phyloP scores from a whole-genome alignment of 306 rosid species.

The Lotus japonicus region DNA sequence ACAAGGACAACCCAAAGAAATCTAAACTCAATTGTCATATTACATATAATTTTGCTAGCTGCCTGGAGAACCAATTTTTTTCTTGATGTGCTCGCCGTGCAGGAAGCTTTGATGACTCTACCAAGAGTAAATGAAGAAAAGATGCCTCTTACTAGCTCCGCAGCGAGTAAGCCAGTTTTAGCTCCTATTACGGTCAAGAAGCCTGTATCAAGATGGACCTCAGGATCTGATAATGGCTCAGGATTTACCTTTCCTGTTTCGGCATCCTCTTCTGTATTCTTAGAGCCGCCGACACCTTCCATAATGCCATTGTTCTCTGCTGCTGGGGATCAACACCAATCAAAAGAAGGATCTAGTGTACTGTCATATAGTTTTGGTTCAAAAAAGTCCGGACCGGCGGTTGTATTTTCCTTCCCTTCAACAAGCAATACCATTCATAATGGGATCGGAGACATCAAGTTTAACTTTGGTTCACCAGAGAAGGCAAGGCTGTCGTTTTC shows the following conservation, averaged over 20 bases:
- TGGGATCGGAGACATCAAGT: constrained; percentile 46
- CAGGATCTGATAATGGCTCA: constrained; percentile 44
- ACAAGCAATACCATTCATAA: constrained; percentile 36
- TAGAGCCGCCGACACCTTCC: constrained; percentile 85
- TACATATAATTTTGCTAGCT: neutral
- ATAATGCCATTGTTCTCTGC: constrained; percentile 44
- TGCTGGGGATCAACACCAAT: constrained; percentile 28
- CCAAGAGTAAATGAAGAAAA: neutral
- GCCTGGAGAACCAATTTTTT: neutral
- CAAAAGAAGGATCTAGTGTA: constrained; percentile 28
- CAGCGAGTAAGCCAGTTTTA: constrained; percentile 38
- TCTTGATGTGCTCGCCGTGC: constrained; percentile 3
- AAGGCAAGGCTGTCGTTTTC: constrained; percentile 49
- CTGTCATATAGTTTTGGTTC: constrained; percentile 57
- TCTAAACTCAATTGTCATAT: neutral
- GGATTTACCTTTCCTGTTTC: constrained; percentile 84
- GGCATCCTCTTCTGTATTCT: constrained; percentile 37
- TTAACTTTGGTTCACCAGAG: constrained; percentile 60
- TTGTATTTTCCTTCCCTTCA: constrained; percentile 72
- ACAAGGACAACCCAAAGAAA: no score
- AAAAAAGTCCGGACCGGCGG: constrained; percentile 34
- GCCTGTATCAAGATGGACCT: constrained; percentile 50
- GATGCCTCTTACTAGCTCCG: no score
- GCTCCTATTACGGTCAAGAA: constrained; percentile 60
- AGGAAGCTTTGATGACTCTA: constrained; percentile 38